Evolutionary conservation across 257 asterid species (phyloP), one percentile per base, ranked within the genome.

Genomic region (Parsonsia alboflavescens): DNA sequence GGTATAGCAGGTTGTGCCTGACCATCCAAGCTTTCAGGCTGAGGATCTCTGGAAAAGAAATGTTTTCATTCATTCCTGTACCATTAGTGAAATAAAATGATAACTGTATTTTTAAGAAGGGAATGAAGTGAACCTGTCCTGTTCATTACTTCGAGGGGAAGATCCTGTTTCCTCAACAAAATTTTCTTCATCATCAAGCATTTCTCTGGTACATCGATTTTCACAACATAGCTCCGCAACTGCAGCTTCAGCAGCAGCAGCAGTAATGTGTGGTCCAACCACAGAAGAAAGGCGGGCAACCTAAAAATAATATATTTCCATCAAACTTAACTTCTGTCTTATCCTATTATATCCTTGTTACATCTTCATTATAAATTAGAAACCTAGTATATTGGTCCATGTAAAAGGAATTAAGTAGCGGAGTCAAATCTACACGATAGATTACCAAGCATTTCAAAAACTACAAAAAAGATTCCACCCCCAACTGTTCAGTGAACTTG

Each of bases 161-260:
- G 83, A 78, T 77, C 72, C 76, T 49, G 83, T 69, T 72, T 88
- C 83, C 48, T 81, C 83, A 17, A 17, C 73, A 78, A 26, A 11
- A 71, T 57, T 78, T 66, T 86, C 89, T 73, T 86, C 93, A 30
- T 89, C 91, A 74, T 89, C 91, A 74, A 92, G 86, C 73, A 94
- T 76, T 73, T 88, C 95, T 84, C 87, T 89, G 10, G 97, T 80
- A 85, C 98, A 94, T 68, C 89, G 90, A 73, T 90, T 94, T 80
- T 92, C 98, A 57, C 82, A 87, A 85, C 97, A 94, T 83, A 94
- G 97, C 36, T 93, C 93, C 17, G 92, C 79, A 75, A 92, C 86
- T 66, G 97, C 96, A 79, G 98, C 98, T 80, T 92, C 97, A 73
- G 93, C 91, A 53, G 96, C 98, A 71, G 88, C 87, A 72, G 92